Base-by-base conservation (phyloP, 2,329 filamentous ascomycete species). In the Neofusicoccum cordaticola region DNA sequence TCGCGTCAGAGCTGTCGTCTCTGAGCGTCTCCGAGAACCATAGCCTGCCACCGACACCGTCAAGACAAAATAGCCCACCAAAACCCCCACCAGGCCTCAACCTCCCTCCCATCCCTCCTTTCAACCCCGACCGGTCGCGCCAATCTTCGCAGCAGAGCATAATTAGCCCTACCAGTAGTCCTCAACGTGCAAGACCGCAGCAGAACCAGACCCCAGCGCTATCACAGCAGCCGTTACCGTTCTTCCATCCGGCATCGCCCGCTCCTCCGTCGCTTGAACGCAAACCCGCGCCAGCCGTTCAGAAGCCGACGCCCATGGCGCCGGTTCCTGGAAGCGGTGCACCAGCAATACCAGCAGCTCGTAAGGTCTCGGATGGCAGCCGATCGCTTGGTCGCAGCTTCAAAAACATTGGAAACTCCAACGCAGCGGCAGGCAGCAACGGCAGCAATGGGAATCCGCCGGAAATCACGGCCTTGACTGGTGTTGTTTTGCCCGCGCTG, bases 401-500 rank as follows among this genome's bases (percentile, higher is more conserved):
- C 52, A 60, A 50, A 13, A 44, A 60, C n/a, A 22, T 64, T 41
- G 50, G 62, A 57, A 66, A 57, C 68, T 68, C 51, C 61, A 34
- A 41, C 15, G n/a, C 2, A 11, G n/a, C 61, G 11, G 50, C 17
- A 3, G 34, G 42, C 15, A 60, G 17, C 27, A 52, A 52, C 37
- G 31, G 45, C 4, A 64, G 34, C 34, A 45, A 31, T 4, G 56
- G 22, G 9, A 64, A 60, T 13, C 78, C 85, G 27, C 85, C 85
- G 12, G 90, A 96, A 65, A 84, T 96, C 22, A 95, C 96, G 62
- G 93, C 93, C 2, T 84, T 97, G 1, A 92, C 90, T 72, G 92
- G 94, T 69, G 94, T 99, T 58, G 92, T 99, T 42, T 88, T 98
- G 67, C 95, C 95, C 0, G 94, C 95, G 1, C 84, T 99, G 1